Base-by-base conservation (phyloP, 2,329 filamentous ascomycete species). In the Colletotrichum sublineola region DNA sequence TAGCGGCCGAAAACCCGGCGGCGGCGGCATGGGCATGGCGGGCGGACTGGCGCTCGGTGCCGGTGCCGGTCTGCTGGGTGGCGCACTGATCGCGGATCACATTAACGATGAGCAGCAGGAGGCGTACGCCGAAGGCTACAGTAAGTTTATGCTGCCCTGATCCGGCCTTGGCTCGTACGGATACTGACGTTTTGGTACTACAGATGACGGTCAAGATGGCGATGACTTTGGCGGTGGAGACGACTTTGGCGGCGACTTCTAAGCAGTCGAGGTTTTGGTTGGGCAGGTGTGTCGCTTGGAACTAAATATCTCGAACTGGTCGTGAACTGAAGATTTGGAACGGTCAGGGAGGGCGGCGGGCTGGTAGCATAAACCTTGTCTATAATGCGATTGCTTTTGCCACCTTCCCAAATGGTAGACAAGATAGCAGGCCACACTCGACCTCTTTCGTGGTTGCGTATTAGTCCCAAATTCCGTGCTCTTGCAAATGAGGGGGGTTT, bases 41-140 rank as follows among this genome's bases (percentile, higher is more conserved):
- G 94, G 93, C 60, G 94, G 91, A 63, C 90, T 92, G 11, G 93
- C 93, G 31, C 84, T 97, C 55, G 95, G 95, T 83, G 81, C 94
- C 5, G 95, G 94, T 76, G 95, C 92, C 74, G 95, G 95, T 81
- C 78, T 97, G 79, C 77, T 97, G 1, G 95, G 94, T 76, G 95
- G 95, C 67, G 88, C 90, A 74, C 74, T 97, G 77, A 81, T 97
- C 42, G 91, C 87, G 2, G 86, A 92, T 78, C 91, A 91, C 1
- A 86, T 95, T 63, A 83, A 93, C 68, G 89, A 91, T 73, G 80
- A 87, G 58, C 82, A 93, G 75, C 82, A 92, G 72, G 85, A 89
- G 6, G 87, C 88, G 40, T 92, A 87, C 68, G 76, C 82, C 52
- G 81, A 86, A 0, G 86, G 85, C 67, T 84, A 80, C 70, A 65